phyloP scores from a whole-genome alignment of 2,329 filamentous ascomycete species.

The Alternaria incomplexa region DNA sequence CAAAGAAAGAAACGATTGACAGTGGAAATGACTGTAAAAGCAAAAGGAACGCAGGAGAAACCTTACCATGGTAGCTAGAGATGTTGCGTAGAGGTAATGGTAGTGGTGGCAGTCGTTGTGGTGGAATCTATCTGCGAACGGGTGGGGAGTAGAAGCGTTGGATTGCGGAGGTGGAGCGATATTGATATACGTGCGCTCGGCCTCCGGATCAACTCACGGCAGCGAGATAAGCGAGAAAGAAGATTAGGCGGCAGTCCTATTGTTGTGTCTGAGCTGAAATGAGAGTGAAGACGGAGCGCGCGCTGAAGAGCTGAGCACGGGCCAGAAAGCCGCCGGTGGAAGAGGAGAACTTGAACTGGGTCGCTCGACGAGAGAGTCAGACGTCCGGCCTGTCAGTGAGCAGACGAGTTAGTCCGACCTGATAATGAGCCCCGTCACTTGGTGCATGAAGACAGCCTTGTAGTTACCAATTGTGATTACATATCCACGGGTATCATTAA shows the following conservation, averaged over 20 bases:
- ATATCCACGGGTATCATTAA: constrained; percentile 4
- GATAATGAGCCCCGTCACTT: neutral
- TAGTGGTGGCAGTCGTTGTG: neutral
- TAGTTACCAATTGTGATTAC: neutral
- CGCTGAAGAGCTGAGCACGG: neutral
- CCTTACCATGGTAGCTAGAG: neutral
- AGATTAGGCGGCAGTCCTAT: neutral
- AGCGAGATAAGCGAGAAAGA: neutral
- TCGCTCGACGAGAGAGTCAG: no score
- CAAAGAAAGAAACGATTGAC: neutral
- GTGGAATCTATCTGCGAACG: neutral
- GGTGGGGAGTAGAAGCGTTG: neutral
- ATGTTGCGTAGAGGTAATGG: neutral
- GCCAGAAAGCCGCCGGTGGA: neutral
- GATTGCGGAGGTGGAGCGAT: neutral
- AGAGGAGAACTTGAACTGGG: no score
- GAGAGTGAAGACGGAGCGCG: neutral
- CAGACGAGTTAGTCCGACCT: neutral
- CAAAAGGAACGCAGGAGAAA: neutral
- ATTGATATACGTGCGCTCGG: neutral
- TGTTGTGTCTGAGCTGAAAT: neutral
- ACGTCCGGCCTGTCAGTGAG: neutral
- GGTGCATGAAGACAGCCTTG: neutral
- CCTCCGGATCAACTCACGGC: neutral
- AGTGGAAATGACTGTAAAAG: neutral